Percentiles rank a stretch among this genome's conserved stretches.
These are phyloP conservation scores for Bisporella sp. DNA, from an alignment of 2,329 filamentous ascomycete species.

Conservation along the genomic window DNA sequence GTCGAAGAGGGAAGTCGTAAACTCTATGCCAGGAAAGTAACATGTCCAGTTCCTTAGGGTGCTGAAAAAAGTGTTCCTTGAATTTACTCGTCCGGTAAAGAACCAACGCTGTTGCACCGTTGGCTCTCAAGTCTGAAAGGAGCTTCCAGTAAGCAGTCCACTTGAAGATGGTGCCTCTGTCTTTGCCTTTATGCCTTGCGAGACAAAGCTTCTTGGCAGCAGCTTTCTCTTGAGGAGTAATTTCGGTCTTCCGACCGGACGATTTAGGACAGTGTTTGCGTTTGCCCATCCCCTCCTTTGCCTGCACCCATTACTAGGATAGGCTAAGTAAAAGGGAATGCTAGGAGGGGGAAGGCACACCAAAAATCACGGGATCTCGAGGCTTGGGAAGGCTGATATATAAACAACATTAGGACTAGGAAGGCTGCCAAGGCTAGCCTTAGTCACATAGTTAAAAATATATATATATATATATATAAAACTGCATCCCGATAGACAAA, in stretches of 20 bases:
- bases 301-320: not conserved
- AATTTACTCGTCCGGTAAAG: constrained; percentile 13
- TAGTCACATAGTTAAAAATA: no score
- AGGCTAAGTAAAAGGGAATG: no score
- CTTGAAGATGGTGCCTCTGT: constrained; percentile 12
- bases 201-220: constrained; percentile 9
- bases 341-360: no score
- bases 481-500: no score
- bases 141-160: constrained; percentile 14
- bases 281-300: not conserved
- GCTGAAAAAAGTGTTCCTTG: constrained; percentile 10
- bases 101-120: constrained; percentile 9
- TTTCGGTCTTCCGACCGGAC: not conserved
- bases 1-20: constrained; percentile 9
- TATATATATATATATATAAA: no score
- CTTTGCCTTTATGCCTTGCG: constrained; percentile 5
- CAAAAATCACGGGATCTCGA: no score
- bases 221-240: constrained; percentile 11
- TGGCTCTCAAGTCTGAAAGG: constrained; percentile 11
- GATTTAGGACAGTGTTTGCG: not conserved
- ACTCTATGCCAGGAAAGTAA: constrained; percentile 10
- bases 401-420: no score
- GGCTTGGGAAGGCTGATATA: no score
- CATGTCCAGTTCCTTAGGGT: constrained; percentile 9
- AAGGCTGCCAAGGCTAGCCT: no score